Evolutionary conservation across 2,329 filamentous ascomycete species (phyloP).

Genomic region (Lachnellula cervina): DNA sequence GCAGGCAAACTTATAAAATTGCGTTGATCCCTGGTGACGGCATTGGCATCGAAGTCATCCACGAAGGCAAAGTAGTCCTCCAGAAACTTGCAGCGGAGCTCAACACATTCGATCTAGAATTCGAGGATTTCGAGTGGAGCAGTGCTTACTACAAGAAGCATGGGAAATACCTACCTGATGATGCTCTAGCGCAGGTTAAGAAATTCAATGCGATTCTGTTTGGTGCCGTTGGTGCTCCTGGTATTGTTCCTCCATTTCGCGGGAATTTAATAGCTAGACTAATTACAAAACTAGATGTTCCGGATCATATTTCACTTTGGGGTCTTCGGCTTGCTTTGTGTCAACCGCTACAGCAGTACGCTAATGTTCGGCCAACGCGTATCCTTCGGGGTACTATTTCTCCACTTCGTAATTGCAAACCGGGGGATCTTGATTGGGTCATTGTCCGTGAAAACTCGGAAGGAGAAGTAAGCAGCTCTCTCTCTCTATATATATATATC

Average conservation of each 20-base stretch:
- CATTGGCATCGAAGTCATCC: slow-evolving; percentile 59
- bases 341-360: slow-evolving; percentile 60
- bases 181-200: slow-evolving; percentile 48
- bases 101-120: slow-evolving; percentile 55
- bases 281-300: slow-evolving; percentile 42
- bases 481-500: too few relatives aligned
- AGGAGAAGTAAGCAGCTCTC: slow-evolving; percentile 40
- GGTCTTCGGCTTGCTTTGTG: slow-evolving; percentile 58
- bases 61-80: slow-evolving; percentile 56
- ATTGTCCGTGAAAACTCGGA: slow-evolving; percentile 63
- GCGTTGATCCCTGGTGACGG: slow-evolving; percentile 60
- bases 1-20: slow-evolving; percentile 40
- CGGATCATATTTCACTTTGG: slow-evolving; percentile 65
- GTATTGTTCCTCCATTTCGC: slow-evolving; percentile 29
- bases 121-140: slow-evolving; percentile 56
- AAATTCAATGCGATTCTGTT: slow-evolving; percentile 57
- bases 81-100: slow-evolving; percentile 47
- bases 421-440: slow-evolving; percentile 57
- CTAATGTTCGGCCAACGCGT: slow-evolving; percentile 59
- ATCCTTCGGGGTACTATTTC: slow-evolving; percentile 54
- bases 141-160: slow-evolving; percentile 53
- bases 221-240: slow-evolving; percentile 53
- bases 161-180: slow-evolving; percentile 56
- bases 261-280: background rate
- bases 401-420: slow-evolving; percentile 41